These are phyloP conservation scores for Groenewaldozyma auringiensis DNA, from an alignment of 1,139 yeast genomes.

Conservation along the genomic window DNA sequence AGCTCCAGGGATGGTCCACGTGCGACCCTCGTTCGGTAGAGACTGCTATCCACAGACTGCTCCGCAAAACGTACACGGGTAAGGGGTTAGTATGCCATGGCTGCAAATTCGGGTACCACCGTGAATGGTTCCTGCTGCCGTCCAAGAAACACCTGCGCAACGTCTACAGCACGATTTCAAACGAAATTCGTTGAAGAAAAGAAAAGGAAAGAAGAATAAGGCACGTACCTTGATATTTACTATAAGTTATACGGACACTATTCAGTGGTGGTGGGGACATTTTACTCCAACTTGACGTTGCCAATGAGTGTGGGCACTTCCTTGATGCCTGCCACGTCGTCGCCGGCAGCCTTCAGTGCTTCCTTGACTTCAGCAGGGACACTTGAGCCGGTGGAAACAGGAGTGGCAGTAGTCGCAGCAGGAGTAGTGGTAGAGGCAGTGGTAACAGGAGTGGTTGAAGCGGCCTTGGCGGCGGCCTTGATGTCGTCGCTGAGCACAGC, in stretches of 20 bases:
- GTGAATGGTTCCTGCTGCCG: slow-evolving; percentile 29
- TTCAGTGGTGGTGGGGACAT: no score
- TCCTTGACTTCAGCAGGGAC: slow-evolving; percentile 9
- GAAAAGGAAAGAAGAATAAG: no score
- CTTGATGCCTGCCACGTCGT: slow-evolving; percentile 18
- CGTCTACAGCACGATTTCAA: slow-evolving; percentile 6
- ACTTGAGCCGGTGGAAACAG: slow-evolving; percentile 6
- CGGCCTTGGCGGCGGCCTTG: slow-evolving; percentile 21
- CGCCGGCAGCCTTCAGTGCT: slow-evolving; percentile 16
- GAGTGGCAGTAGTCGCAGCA: slow-evolving; percentile 7
- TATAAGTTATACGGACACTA: no score
- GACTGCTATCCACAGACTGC: slow-evolving; percentile 18
- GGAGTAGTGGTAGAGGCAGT: slow-evolving; percentile 4
- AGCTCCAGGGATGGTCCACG: slow-evolving; percentile 21
- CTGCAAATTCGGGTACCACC: slow-evolving; percentile 17
- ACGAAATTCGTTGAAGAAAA: neutral
- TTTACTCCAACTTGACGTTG: slow-evolving; percentile 17
- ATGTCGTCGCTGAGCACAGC: slow-evolving; percentile 6
- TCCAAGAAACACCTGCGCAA: slow-evolving; percentile 7
- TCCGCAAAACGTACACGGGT: slow-evolving; percentile 21
- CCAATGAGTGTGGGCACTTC: slow-evolving; percentile 29
- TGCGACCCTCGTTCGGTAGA: slow-evolving; percentile 20
- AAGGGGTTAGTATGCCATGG: slow-evolving; percentile 28
- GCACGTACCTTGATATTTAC: no score
- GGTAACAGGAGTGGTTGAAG: slow-evolving; percentile 12